Base-by-base conservation (phyloP, 2,329 filamentous ascomycete species). In the Colletotrichum liaoningense region DNA sequence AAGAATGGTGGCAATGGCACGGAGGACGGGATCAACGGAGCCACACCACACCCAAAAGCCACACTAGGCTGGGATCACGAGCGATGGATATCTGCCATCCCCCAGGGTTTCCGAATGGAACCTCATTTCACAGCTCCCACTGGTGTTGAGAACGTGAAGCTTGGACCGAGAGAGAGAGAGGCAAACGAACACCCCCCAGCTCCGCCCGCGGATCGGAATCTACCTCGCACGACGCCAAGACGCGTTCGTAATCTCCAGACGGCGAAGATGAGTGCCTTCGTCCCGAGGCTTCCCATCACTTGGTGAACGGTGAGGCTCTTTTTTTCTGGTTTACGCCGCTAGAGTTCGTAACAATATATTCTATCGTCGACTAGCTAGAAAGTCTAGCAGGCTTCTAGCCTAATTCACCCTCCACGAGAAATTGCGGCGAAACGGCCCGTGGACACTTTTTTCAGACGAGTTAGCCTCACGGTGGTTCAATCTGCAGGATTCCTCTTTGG, bases 161-260 rank as follows among this genome's bases (percentile, higher is more conserved):
- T 38, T 38, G 35, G 35, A 16, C 14, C 35, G 35, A 46, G 16
- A n/a, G 16, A 46, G 35, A 5, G 16, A 49, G 52, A 24, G 62
- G 62, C 19, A 55, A 55, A 62, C 38, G 38, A 4, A 62, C 7
- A 14, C 63, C 64, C 57, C 69, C 22, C 35, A 3, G 49, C 24
- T 49, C 59, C 28, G 56, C 46, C 54, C 66, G 65, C 69, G 69
- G 69, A 72, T 72, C 69, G 59, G 59, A 64, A 69, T 69, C 69
- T 64, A 63, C 59, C 52, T 69, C 66, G 59, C 69, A 69, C 69
- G 58, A 33, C 69, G 69, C 66, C 69, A 72, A 69, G 69, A 22
- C 26, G 57, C 26, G 30, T 46, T 52, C 46, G 46, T 46, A 59
- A 63, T 57, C 54, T 63, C 12, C 12, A 49, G 19, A 49, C 42